phyloP scores from a whole-genome alignment of 2,329 filamentous ascomycete species.

The Bipolaris zeicola region DNA sequence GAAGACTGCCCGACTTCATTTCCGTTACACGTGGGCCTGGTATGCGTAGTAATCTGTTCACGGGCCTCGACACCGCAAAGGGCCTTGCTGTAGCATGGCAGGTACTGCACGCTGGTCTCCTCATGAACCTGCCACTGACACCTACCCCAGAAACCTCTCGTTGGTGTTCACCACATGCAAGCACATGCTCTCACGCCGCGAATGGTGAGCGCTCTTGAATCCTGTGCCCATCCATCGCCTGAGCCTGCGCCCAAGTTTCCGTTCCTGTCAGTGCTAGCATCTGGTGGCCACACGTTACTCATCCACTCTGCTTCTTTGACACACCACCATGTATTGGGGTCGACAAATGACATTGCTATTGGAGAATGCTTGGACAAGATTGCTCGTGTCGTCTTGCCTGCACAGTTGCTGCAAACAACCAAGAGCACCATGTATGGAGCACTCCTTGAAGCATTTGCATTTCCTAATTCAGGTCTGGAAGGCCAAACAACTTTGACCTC shows the following conservation, averaged over 20 bases:
- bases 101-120: constrained; percentile 19
- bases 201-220: constrained; percentile 68
- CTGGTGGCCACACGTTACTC: constrained; percentile 89
- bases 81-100: constrained; percentile 84
- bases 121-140: constrained; percentile 1
- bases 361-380: constrained; percentile 90
- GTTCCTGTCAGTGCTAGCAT: constrained; percentile 86
- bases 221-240: background rate
- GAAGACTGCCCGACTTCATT: constrained; percentile 75
- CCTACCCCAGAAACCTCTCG: constrained; percentile 65
- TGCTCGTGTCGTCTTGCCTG: constrained; percentile 75
- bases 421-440: constrained; percentile 79
- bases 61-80: constrained; percentile 84
- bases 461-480: constrained; percentile 44
- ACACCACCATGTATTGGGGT: constrained; percentile 74
- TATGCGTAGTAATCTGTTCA: constrained; percentile 77
- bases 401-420: constrained; percentile 58
- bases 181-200: constrained; percentile 90
- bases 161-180: constrained; percentile 97
- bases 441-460: constrained; percentile 82
- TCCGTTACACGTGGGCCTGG: constrained; percentile 89
- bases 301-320: constrained; percentile 72
- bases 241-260: constrained; percentile 67
- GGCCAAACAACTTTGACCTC: constrained; percentile 3
- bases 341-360: constrained; percentile 79